Base-by-base conservation (phyloP, 2,329 filamentous ascomycete species). In the Coniochaeta sp. region DNA sequence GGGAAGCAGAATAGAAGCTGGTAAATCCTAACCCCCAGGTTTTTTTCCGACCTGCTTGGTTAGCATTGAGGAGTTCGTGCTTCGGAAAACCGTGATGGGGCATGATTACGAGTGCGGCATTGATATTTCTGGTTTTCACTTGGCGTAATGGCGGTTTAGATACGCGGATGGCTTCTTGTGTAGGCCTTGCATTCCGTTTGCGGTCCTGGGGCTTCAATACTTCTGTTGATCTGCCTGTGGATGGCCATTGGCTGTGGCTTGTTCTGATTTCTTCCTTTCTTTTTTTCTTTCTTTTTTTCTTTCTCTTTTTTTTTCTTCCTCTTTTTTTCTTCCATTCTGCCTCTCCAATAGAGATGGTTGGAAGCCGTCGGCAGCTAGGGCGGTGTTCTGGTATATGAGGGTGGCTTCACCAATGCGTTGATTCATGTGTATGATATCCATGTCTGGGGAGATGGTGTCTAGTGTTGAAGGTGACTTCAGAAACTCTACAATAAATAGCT, bases 1-100 rank as follows among this genome's bases (percentile, higher is more conserved):
- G 84, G 71, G 65, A 70, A 12, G 17, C 47, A 2, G 24, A 52
- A 10, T 52, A n/a, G 47, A 52, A 8, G 42, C 19, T 26, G 42
- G 19, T 47, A 22, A 26, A n/a, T n/a, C n/a, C n/a, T 22, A 47
- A 10, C 19, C 42, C 26, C 16, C 3, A 24, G 19, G n/a, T 16
- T 40, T 40, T 16, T 40, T 40, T 40, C 38, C 17, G 38, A 24
- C 26, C 26, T 47, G 19, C 19, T 16, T 47, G 19, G 42, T 47
- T 40, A 40, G 38, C 38, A 40, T 40, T 40, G 38, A n/a, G 17
- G 19, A 5, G 8, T 47, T 47, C 10, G 9, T 14, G 24, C 26
- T 52, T 3, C 24, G 10, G n/a, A n/a, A 22, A n/a, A 47, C 19
- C 42, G 24, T 47, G 42, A 47, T 47, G 42, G 16, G n/a, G 42